Percentiles rank a stretch among this genome's conserved stretches.
These are phyloP conservation scores for Ophiostoma ulmi DNA, from an alignment of 2,329 filamentous ascomycete species.

Conservation along the genomic window DNA sequence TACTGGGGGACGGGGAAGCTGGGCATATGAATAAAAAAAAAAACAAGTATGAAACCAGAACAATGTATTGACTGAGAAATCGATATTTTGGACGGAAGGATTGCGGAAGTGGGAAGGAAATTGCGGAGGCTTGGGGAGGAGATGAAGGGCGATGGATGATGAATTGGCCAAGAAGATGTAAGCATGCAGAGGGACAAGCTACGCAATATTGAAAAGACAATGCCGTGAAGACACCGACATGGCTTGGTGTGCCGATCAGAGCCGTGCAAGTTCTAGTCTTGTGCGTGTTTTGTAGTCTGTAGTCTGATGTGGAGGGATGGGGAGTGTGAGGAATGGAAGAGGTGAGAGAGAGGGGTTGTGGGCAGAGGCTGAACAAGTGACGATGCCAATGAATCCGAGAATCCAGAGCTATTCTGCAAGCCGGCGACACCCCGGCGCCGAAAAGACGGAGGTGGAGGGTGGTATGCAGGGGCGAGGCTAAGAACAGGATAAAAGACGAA, in stretches of 20 bases:
- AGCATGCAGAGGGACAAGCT: background rate
- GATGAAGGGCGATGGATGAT: background rate
- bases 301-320: background rate
- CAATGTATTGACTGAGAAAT: background rate
- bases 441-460: constrained; percentile 13
- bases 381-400: background rate
- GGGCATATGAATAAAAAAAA: too few relatives aligned
- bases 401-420: background rate
- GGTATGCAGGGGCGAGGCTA: constrained; percentile 1
- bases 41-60: background rate
- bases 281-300: background rate
- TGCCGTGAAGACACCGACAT: constrained; percentile 4
- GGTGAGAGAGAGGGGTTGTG: background rate
- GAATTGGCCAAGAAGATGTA: background rate
- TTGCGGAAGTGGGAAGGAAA: background rate
- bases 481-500: background rate
- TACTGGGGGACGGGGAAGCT: background rate
- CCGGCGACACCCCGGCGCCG: constrained; percentile 22
- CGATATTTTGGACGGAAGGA: background rate
- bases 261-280: background rate
- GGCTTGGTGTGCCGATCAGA: background rate
- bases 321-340: background rate
- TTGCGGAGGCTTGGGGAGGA: background rate
- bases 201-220: background rate
- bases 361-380: background rate